These are phyloP conservation scores for Lecanicillium sp. DNA, from an alignment of 2,329 filamentous ascomycete species.

Conservation along the genomic window DNA sequence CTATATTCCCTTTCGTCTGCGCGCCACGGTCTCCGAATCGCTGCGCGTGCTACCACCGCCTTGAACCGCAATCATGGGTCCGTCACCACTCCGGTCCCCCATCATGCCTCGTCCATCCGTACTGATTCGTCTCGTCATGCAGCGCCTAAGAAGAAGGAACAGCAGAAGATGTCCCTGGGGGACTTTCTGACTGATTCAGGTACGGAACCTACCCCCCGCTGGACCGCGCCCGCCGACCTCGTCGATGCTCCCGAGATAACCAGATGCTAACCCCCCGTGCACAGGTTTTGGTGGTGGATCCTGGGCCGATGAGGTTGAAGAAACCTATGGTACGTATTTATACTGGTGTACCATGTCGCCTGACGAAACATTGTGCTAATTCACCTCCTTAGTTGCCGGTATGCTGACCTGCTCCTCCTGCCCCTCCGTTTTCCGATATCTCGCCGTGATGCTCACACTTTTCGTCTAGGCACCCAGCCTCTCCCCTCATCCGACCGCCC, in stretches of 20 bases:
- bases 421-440: conserved; percentile 7
- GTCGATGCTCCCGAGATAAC: conserved; percentile 14
- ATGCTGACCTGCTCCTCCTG: conserved; percentile 14
- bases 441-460: conserved; percentile 2
- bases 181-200: conserved; percentile 90
- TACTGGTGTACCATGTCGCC: too few relatives aligned
- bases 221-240: conserved; percentile 18
- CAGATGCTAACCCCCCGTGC: conserved; percentile 17
- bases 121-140: conserved; percentile 14
- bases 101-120: conserved; percentile 5
- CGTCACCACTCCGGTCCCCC: conserved; percentile 17
- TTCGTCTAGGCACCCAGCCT: conserved; percentile 45
- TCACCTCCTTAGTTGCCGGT: conserved; percentile 25
- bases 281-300: conserved; percentile 59
- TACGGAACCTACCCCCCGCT: conserved; percentile 40
- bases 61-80: conserved; percentile 56
- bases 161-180: conserved; percentile 95
- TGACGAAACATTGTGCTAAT: too few relatives aligned
- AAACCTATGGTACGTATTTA: conserved; percentile 61
- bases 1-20: conserved; percentile 19
- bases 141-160: conserved; percentile 91
- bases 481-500: conserved; percentile 43
- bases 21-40: conserved; percentile 33
- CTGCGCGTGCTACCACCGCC: conserved; percentile 35
- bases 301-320: conserved; percentile 99